Base-by-base conservation (phyloP, 2,329 filamentous ascomycete genomes). In the Pestalotiopsis sp. region DNA sequence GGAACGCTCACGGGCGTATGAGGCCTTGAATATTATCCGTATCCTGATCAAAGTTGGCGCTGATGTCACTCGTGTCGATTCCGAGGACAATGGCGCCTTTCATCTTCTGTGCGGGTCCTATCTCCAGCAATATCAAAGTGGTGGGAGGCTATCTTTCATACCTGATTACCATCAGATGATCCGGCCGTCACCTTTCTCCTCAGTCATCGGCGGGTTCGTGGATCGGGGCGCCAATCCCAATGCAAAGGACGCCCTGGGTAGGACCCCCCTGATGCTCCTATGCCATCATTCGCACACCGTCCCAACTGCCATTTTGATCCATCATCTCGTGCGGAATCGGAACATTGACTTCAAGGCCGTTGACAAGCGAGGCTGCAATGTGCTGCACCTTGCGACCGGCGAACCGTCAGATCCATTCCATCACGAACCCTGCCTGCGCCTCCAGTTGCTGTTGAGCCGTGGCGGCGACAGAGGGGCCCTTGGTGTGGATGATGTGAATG, bases 401-500 rank as follows among this genome's bases (percentile, higher is more conserved):
- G 59, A 62, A 62, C 59, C 59, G 59, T 31, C 59, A 31, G 59
- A 62, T 31, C 59, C 59, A 17, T 62, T 39, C 59, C 59, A 39
- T 31, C 23, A 62, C 59, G 59, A 62, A 62, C 59, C 59, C 59
- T 62, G 59, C 59, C 39, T 62, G 17, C 59, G 59, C 59, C 59
- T 62, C 23, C 59, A 62, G 59, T 23, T 62, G 59, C 31, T 62
- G 25, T 39, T 62, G 59, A 62, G 5, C 25, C 59, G 59, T 23
- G 59, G 59, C 59, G 36, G 36, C 31, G 59, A 39, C 23, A 25
- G 25, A 25, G 59, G 23, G 5, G 59, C 31, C 59, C 31, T 62
- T 25, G 59, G 59, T 31, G 59, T 39, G 59, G 36, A 62, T 62
- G 59, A 62, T 62, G 25, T 62, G 59, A 62, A 62, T 62, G 59